phyloP scores from a whole-genome alignment of 140 eudicot genomes.

The Eryngium alpinum region DNA sequence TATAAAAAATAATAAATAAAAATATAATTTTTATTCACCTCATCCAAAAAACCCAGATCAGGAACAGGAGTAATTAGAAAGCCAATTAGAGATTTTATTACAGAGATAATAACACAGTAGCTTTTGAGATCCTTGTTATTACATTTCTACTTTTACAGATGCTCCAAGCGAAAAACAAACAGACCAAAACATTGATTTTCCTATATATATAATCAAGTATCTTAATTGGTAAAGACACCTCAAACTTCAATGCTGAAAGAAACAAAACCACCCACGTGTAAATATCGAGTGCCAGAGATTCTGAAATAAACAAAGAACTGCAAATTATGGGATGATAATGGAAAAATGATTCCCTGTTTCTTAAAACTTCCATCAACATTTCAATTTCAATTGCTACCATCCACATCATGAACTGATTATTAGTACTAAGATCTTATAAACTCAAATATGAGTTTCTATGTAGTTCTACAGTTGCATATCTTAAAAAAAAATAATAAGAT shows the following conservation, averaged over 20 bases:
- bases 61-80: too few relatives aligned
- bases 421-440: neutral
- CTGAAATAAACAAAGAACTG: slow-evolving; percentile 21
- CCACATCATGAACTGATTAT: neutral
- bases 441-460: too few relatives aligned
- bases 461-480: too few relatives aligned
- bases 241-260: slow-evolving; percentile 16
- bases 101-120: too few relatives aligned
- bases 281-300: slow-evolving; percentile 17
- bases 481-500: too few relatives aligned
- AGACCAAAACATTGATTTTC: neutral
- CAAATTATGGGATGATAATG: slow-evolving; percentile 21
- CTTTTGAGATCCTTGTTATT: too few relatives aligned
- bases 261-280: slow-evolving; percentile 21
- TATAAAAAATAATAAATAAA: too few relatives aligned
- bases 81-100: too few relatives aligned
- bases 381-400: neutral
- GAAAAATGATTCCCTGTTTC: slow-evolving; percentile 36
- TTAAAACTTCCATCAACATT: neutral
- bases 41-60: too few relatives aligned
- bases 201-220: neutral
- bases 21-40: too few relatives aligned
- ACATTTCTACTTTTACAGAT: too few relatives aligned
- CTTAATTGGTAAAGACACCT: neutral
- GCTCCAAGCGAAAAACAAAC: slow-evolving; percentile 7